Percentiles rank a stretch among this genome's conserved stretches.
Conservation (phyloP, 108 stramenopile species). For the Asterionellopsis glacialis region DNA sequence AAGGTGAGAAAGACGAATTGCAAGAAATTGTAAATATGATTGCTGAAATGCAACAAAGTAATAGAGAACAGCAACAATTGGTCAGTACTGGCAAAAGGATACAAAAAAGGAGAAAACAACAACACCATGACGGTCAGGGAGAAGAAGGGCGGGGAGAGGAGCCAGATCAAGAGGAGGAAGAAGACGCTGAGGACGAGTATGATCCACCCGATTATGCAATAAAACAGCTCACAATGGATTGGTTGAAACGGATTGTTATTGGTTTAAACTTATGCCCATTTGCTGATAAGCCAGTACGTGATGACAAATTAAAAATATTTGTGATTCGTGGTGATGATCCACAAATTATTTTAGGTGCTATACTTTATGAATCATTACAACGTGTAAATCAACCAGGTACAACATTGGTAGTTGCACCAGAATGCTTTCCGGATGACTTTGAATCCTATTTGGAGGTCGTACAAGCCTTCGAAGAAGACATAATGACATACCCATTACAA, state of each 20-base stretch:
- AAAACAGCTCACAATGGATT: conserved; percentile 38
- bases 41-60: too few species aligned
- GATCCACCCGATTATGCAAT: conserved; percentile 23
- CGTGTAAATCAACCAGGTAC: conserved; percentile 41
- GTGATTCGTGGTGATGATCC: conserved; percentile 53
- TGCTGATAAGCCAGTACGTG: conserved; percentile 49
- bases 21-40: too few species aligned
- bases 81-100: too few species aligned
- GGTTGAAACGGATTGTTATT: conserved; percentile 65
- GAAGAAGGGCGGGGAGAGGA: too few species aligned
- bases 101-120: too few species aligned
- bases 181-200: too few species aligned
- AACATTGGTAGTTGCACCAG: conserved; percentile 66
- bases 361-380: conserved; percentile 43
- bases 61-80: too few species aligned
- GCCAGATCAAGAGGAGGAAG: too few species aligned
- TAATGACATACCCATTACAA: conserved; percentile 17
- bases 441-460: conserved; percentile 43
- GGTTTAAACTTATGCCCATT: conserved; percentile 80
- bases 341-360: conserved; percentile 28
- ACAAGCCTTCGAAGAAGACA: conserved; percentile 40
- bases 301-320: conserved; percentile 33
- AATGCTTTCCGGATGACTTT: conserved; percentile 59
- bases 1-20: too few species aligned
- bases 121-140: too few species aligned